Evolutionary conservation across 441 rosid species (phyloP).

Genomic region (Corymbia calophylla): DNA sequence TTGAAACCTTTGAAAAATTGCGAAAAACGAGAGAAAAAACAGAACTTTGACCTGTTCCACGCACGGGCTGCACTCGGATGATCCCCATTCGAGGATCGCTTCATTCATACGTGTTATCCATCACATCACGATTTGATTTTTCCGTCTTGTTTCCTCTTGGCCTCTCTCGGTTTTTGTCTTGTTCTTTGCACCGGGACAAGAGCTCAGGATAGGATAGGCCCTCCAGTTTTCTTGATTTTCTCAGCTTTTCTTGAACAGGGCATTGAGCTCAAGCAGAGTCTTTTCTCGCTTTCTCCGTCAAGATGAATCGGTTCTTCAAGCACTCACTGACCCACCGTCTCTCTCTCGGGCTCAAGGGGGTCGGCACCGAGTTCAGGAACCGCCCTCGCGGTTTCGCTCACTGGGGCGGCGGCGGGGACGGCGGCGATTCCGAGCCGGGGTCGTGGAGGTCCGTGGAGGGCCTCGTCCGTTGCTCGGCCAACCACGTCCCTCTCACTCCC

Average conservation of each 20-base stretch:
- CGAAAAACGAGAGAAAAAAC: not conserved
- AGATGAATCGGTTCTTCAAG: not conserved
- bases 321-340: not conserved
- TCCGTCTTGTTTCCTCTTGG: not conserved
- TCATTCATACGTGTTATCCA: fast-evolving
- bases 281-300: not conserved
- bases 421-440: constrained; percentile 7
- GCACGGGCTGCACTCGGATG: not conserved
- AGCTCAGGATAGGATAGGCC: not conserved
- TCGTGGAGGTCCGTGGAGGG: constrained; percentile 45
- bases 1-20: not conserved
- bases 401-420: not conserved
- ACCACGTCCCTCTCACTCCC: constrained; percentile 47
- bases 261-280: not conserved
- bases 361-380: not conserved
- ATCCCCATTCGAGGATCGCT: fast-evolving
- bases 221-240: not conserved
- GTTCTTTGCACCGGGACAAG: not conserved
- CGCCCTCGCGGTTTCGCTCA: not conserved
- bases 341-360: not conserved
- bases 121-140: not conserved
- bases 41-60: not conserved
- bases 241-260: not conserved
- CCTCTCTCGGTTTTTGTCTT: not conserved
- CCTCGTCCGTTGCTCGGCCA: constrained; percentile 41